These are phyloP conservation scores for Saturnispora halmiae DNA, from an alignment of 805 yeast species.

Conservation along the genomic window DNA sequence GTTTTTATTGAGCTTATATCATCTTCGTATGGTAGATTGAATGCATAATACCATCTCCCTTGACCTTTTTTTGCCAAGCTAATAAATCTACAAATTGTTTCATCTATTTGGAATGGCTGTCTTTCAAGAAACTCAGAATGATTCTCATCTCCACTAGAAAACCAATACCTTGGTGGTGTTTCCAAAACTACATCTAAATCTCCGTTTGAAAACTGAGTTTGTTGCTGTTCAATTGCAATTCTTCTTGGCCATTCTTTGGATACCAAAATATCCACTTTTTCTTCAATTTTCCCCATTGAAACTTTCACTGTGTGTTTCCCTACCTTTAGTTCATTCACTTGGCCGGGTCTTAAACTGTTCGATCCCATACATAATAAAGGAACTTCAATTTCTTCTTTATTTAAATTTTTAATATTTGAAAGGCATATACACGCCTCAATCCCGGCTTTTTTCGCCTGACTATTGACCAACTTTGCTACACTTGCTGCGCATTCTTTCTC, in stretches of 20 bases:
- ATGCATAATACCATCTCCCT: slow-evolving; percentile 71
- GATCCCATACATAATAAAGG: slow-evolving; percentile 3
- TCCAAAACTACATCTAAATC: not conserved
- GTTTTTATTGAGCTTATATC: slow-evolving; percentile 4
- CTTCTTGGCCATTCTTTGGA: slow-evolving; percentile 53
- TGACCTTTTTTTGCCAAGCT: slow-evolving; percentile 54
- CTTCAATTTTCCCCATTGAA: not conserved
- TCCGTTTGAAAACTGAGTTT: not conserved
- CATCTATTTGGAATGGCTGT: slow-evolving; percentile 37
- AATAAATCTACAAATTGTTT: slow-evolving; percentile 48
- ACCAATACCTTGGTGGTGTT: slow-evolving; percentile 57
- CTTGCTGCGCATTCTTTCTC: not conserved
- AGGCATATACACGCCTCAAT: slow-evolving; percentile 2
- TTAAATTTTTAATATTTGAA: not conserved
- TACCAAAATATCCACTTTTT: slow-evolving; percentile 42
- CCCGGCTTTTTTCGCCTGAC: slow-evolving; percentile 2
- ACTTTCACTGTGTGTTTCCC: slow-evolving; percentile 2
- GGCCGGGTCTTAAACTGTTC: not conserved
- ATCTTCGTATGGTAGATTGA: slow-evolving; percentile 26
- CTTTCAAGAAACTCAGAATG: slow-evolving; percentile 44
- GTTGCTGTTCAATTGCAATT: slow-evolving; percentile 36
- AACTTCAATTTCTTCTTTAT: not conserved
- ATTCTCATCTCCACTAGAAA: slow-evolving; percentile 42
- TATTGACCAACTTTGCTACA: not conserved
- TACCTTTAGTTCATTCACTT: not conserved